phyloP scores from a whole-genome alignment of 1,284 basidiomycete species.

The Inonotus hispidus region DNA sequence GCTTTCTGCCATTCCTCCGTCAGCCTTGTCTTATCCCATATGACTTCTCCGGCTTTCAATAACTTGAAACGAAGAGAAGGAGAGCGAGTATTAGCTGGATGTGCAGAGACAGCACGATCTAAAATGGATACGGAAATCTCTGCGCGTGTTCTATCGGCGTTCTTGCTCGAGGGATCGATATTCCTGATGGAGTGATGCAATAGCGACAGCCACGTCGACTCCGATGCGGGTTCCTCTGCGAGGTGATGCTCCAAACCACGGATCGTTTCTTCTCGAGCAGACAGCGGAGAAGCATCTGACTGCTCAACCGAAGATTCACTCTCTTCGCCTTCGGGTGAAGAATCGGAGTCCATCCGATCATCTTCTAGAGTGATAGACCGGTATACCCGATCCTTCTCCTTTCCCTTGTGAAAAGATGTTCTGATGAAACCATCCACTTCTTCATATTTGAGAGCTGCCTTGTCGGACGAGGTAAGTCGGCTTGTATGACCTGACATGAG shows the following conservation, averaged over 20 bases:
- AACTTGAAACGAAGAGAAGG: constrained; percentile 53
- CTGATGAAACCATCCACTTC: constrained; percentile 65
- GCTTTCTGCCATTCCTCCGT: constrained; percentile 69
- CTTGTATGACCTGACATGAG: constrained; percentile 45
- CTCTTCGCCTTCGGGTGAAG: constrained; percentile 33
- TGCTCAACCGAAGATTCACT: constrained; percentile 30
- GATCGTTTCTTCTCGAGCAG: constrained; percentile 53
- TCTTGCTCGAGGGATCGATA: constrained; percentile 56
- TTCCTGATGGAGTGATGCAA: constrained; percentile 54
- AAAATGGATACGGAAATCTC: constrained; percentile 69
- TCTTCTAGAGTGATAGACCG: constrained; percentile 41
- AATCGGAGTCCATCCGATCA: constrained; percentile 38
- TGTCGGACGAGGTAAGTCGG: constrained; percentile 36
- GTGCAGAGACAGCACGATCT: constrained; percentile 52
- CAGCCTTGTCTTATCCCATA: constrained; percentile 57
- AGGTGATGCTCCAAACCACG: constrained; percentile 55
- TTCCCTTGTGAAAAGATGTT: constrained; percentile 37
- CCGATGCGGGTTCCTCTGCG: constrained; percentile 42
- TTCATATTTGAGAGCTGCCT: constrained; percentile 40
- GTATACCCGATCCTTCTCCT: constrained; percentile 38
- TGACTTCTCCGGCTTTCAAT: constrained; percentile 62
- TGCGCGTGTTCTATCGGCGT: constrained; percentile 55
- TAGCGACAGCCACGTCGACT: constrained; percentile 61
- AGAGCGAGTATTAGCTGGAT: constrained; percentile 46
- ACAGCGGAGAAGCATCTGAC: constrained; percentile 33